phyloP scores from a whole-genome alignment of 1,284 basidiomycete genomes.

The Sutorius eximius region DNA sequence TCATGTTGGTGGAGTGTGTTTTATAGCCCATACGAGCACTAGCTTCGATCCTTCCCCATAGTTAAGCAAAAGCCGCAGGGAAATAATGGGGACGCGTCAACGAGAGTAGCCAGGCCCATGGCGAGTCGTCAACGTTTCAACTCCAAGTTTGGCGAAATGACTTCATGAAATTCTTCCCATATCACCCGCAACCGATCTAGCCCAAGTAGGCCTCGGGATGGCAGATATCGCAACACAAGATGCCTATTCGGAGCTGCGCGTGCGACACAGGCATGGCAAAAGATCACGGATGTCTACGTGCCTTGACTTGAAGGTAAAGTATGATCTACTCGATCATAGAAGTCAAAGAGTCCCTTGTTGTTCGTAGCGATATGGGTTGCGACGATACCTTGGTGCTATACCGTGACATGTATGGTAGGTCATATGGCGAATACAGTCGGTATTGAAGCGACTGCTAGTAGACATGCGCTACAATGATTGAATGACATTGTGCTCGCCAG shows the following conservation, averaged over 20 bases:
- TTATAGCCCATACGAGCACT: slow-evolving; percentile 8
- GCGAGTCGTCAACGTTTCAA: background rate
- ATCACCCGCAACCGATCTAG: background rate
- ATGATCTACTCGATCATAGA: background rate
- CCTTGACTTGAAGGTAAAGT: background rate
- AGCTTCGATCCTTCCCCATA: background rate
- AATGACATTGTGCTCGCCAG: too few relatives aligned
- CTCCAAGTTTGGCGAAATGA: background rate
- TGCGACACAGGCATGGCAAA: background rate
- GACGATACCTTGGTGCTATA: background rate
- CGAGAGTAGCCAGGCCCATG: background rate
- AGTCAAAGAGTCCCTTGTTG: background rate
- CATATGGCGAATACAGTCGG: too few relatives aligned
- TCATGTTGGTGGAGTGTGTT: background rate
- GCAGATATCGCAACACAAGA: background rate
- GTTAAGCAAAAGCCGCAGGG: too few relatives aligned
- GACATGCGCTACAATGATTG: too few relatives aligned
- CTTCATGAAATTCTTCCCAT: too few relatives aligned
- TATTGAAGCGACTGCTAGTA: background rate
- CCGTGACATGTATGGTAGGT: background rate
- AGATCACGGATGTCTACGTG: background rate
- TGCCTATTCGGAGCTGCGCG: background rate
- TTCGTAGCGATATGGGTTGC: background rate
- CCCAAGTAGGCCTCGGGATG: background rate
- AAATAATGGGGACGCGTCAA: background rate